Percentiles rank a stretch among this genome's conserved stretches.
These are phyloP conservation scores for Kluyveromyces sp. DNA, from an alignment of 1,139 yeast genomes.

Conservation along the genomic window DNA sequence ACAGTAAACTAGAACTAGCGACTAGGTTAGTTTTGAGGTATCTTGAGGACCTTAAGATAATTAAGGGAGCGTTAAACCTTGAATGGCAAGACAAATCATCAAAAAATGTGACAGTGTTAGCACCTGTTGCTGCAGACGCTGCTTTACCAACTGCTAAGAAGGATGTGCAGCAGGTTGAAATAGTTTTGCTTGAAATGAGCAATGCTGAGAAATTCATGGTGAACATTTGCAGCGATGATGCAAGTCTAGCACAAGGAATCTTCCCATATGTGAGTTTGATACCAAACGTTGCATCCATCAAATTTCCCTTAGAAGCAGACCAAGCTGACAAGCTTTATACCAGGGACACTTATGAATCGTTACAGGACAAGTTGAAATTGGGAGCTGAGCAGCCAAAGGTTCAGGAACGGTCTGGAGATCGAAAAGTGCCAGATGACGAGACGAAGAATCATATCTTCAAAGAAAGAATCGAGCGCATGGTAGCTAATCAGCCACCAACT, in stretches of 20 bases:
- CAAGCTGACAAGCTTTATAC: constrained; percentile 1
- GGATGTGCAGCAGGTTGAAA: constrained; percentile 5
- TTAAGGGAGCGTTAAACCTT: constrained; percentile 1
- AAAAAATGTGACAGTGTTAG: constrained; percentile 7
- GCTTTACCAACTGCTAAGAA: constrained; percentile 1
- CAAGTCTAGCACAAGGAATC: constrained; percentile 10
- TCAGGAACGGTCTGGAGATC: neutral
- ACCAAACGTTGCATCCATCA: neutral
- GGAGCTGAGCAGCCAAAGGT: neutral
- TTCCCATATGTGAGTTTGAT: constrained; percentile 11
- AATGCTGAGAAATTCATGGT: constrained; percentile 13
- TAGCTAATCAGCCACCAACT: constrained; percentile 19
- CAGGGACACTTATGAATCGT: neutral
- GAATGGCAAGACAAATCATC: constrained; percentile 7
- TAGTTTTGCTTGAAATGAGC: constrained; percentile 9
- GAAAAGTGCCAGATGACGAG: neutral
- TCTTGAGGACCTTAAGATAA: constrained; percentile 6
- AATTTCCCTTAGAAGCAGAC: constrained; percentile 7
- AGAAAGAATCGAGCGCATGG: constrained; percentile 1
- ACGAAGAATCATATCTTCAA: neutral
- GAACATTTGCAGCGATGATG: constrained; percentile 10
- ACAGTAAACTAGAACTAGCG: constrained; percentile 6
- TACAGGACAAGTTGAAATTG: constrained; percentile 6
- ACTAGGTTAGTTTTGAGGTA: constrained; percentile 10
- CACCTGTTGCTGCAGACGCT: constrained; percentile 2